These are phyloP conservation scores for Paramecium biaurelia DNA, from an alignment of 73 alveolate species.

Conservation along the genomic window DNA sequence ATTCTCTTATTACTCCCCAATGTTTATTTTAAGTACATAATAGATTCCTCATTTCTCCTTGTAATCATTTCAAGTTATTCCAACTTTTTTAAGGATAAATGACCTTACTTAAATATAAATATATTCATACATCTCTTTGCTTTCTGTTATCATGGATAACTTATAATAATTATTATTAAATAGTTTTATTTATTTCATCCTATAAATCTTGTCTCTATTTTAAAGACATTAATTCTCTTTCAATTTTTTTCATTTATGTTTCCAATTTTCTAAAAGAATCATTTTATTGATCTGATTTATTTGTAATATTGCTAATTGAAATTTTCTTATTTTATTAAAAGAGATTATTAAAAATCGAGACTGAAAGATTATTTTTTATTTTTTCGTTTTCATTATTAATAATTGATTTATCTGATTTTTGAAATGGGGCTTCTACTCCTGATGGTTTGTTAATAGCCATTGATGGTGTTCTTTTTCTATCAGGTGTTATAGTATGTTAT, in stretches of 20 bases:
- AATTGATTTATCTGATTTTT: not conserved
- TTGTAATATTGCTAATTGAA: not conserved
- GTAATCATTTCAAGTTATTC: not conserved
- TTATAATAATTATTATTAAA: not conserved
- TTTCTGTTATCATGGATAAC: not conserved
- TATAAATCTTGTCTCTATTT: not conserved
- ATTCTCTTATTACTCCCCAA: not conserved
- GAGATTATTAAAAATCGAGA: slow-evolving; percentile 33
- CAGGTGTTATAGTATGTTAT: slow-evolving; percentile 1
- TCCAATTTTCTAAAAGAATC: slow-evolving; percentile 38
- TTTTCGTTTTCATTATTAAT: not conserved
- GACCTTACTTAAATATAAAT: not conserved
- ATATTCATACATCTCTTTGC: not conserved
- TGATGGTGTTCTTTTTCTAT: slow-evolving; percentile 36
- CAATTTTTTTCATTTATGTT: not conserved
- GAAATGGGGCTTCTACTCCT: not conserved
- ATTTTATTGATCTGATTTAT: not conserved
- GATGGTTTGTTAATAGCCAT: not conserved
- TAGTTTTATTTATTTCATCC: not conserved
- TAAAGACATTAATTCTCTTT: not conserved
- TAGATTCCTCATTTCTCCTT: slow-evolving; percentile 35
- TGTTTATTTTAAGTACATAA: not conserved
- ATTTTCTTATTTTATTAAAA: not conserved
- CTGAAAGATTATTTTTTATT: not conserved
- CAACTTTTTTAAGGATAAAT: not conserved